phyloP scores from a whole-genome alignment of 2,329 filamentous ascomycete genomes.

The Ascochyta pisi region DNA sequence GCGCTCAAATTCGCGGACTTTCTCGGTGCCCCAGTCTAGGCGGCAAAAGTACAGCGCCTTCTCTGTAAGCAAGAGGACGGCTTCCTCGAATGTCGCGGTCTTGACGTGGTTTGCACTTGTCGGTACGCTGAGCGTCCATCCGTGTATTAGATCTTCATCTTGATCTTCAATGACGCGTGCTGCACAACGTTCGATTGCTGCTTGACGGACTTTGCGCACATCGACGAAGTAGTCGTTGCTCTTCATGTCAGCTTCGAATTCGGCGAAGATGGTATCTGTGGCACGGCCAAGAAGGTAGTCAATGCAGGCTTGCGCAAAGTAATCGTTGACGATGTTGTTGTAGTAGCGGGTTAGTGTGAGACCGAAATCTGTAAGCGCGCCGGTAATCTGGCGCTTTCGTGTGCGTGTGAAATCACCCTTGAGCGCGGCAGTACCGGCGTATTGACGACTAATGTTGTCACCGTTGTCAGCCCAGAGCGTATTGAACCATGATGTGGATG shows the following conservation, averaged over 20 bases:
- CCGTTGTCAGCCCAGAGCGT: slow-evolving; percentile 97
- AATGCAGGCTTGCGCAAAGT: slow-evolving; percentile 93
- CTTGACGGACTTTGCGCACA: slow-evolving; percentile 80
- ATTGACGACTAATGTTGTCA: slow-evolving; percentile 93
- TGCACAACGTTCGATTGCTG: slow-evolving; percentile 87
- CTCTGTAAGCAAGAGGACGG: slow-evolving; percentile 85
- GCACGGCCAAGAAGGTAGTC: slow-evolving; percentile 93
- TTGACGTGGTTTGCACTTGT: slow-evolving; percentile 71
- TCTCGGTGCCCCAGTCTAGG: slow-evolving; percentile 95
- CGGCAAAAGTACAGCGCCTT: slow-evolving; percentile 85
- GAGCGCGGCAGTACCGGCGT: slow-evolving; percentile 91
- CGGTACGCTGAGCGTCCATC: slow-evolving; percentile 88
- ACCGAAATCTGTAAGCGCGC: slow-evolving; percentile 88
- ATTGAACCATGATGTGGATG: slow-evolving; percentile 91
- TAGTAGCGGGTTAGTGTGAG: slow-evolving; percentile 82
- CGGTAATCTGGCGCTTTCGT: slow-evolving; percentile 86
- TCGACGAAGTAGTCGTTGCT: slow-evolving; percentile 90
- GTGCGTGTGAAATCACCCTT: slow-evolving; percentile 97
- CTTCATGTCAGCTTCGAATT: slow-evolving; percentile 94
- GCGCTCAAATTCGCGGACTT: slow-evolving; percentile 89
- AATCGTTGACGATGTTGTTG: slow-evolving; percentile 95
- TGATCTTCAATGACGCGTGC: slow-evolving; percentile 78
- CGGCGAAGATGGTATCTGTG: slow-evolving; percentile 83
- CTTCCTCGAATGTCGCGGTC: slow-evolving; percentile 81
- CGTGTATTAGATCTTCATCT: slow-evolving; percentile 86